Percentiles rank a stretch among this genome's conserved stretches.
phyloP scores from a whole-genome alignment of 192 early-diverging fungal species.

The Funneliformis mosseae region DNA sequence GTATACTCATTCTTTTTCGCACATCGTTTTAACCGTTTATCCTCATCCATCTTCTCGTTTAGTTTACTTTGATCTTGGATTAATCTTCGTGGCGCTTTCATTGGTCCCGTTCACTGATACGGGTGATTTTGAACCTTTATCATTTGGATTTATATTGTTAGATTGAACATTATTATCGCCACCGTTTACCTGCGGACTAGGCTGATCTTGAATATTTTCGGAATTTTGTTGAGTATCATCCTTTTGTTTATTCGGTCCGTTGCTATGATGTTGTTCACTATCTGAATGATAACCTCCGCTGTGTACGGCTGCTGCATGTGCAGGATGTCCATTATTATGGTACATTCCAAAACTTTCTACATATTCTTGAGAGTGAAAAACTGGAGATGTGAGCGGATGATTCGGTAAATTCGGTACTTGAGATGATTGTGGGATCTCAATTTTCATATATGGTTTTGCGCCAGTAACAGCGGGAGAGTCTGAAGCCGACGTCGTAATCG shows the following conservation, averaged over 20 bases:
- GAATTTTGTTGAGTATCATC: neutral
- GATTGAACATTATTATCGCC: neutral
- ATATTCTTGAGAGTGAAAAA: slow-evolving; percentile 32
- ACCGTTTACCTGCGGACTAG: neutral
- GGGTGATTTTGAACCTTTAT: neutral
- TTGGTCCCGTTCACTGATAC: neutral
- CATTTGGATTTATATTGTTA: neutral
- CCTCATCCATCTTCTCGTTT: neutral
- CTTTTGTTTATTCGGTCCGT: neutral
- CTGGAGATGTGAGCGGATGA: neutral
- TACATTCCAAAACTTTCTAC: slow-evolving; percentile 31
- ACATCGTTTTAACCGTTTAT: neutral
- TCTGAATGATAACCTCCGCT: slow-evolving; percentile 29
- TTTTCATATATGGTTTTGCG: slow-evolving; percentile 2
- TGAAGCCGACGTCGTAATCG: neutral
- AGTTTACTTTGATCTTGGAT: neutral
- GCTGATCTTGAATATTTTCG: neutral
- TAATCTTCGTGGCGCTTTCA: neutral
- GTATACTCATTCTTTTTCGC: neutral
- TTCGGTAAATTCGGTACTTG: neutral
- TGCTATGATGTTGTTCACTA: slow-evolving; percentile 11
- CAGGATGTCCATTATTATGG: neutral
- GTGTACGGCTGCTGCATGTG: slow-evolving; percentile 7
- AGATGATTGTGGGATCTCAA: slow-evolving; percentile 6
- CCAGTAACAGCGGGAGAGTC: neutral